Evolutionary conservation across 169 alveolate genomes (phyloP), one percentile per base, ranked within the genome.

Genomic region (Cryptosporidium tyzzeri): DNA sequence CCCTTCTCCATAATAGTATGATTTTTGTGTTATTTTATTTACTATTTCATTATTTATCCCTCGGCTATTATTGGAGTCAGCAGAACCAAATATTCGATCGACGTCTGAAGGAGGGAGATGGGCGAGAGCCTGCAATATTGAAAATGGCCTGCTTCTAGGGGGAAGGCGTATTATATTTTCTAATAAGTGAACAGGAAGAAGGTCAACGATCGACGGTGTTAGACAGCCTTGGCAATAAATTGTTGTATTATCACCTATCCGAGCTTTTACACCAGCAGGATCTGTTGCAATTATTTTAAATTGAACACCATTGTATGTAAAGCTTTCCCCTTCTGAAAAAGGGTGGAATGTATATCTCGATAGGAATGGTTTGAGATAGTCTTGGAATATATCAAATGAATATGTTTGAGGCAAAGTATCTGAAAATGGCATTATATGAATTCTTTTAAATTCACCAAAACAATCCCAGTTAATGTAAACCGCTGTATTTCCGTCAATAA

Each of bases 401-500:
- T 92, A 92, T 23, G 94, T 92, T 14, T 92, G 92, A 53, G 94
- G 94, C 35, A 92, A 37, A 6, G 94, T 92, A 37, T 92, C 94
- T 50, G 92, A 86, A 84, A 92, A 71, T 6, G 94, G 94, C 41
- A 92, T 92, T 10, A 92, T 85, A 53, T 92, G 94, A 18, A 92
- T 91, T 33, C 91, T 69, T 48, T 65, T 86, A 44, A 71, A 92
- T 31, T 84, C 92, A 41, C 92, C 94, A 37, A 85, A 92, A 48
- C 91, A 48, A 31, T 92, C 94, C 68, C 89, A 80, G 68, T 80
- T 67, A 44, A 80, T 80, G 23, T 80, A 80, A 80, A 80, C 55
- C 8, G 44, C 61, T 10, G 89, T 80, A 16, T 59, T 50, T 65
- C 41, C 39, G 23, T 45, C 70, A 44, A 80, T 62, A n/a, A 67